Evolutionary conservation across 768 basidiomycete genomes (phyloP).

Genomic region (Auriculariales sp.): DNA sequence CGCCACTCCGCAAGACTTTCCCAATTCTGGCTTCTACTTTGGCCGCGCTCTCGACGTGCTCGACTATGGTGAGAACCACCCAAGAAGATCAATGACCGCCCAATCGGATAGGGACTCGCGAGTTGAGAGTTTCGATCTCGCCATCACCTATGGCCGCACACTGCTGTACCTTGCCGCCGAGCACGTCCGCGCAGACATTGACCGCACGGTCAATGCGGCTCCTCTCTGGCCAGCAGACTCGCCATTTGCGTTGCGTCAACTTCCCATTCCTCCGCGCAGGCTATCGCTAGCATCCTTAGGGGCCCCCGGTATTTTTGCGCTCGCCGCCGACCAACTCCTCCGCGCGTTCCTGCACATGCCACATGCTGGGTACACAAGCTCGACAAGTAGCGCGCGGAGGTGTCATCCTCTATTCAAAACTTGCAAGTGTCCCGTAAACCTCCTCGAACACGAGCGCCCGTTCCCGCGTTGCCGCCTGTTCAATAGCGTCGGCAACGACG

Average conservation of each 20-base stretch:
- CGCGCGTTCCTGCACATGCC: neutral
- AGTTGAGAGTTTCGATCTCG: slow-evolving; percentile 55
- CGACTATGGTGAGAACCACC: slow-evolving; percentile 50
- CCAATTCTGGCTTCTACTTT: slow-evolving; percentile 29
- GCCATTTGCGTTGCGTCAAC: neutral
- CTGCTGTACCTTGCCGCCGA: slow-evolving; percentile 47
- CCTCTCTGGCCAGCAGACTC: neutral
- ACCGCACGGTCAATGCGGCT: neutral
- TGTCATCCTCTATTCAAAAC: neutral
- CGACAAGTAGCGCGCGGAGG: too few species aligned
- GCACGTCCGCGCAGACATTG: slow-evolving; percentile 15
- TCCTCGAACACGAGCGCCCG: neutral
- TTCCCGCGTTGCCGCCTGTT: neutral
- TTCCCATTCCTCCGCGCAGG: neutral
- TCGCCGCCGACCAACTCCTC: neutral
- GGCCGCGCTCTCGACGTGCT: slow-evolving; percentile 58
- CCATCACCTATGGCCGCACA: slow-evolving; percentile 51
- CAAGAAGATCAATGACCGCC: too few species aligned
- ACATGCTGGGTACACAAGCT: neutral
- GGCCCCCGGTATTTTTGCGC: neutral
- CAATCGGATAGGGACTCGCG: slow-evolving; percentile 9
- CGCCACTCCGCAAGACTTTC: neutral
- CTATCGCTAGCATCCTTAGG: neutral
- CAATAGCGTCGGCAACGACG: neutral
- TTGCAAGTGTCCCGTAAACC: too few species aligned